phyloP scores from a whole-genome alignment of 1,284 basidiomycete species.

The Anthracocystis walkeri region DNA sequence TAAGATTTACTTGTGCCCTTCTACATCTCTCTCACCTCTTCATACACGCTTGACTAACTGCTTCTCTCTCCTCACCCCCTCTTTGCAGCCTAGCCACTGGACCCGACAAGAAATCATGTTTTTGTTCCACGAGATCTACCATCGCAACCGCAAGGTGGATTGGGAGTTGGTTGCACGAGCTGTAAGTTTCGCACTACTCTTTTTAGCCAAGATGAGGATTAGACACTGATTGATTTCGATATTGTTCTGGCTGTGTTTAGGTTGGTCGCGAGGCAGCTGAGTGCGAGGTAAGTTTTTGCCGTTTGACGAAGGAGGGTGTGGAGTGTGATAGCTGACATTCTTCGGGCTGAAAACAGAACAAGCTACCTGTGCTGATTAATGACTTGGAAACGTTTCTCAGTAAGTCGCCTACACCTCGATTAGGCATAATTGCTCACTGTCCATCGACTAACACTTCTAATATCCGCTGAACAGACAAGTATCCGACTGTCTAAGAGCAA shows the following conservation, averaged over 20 bases:
- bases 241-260: conserved; percentile 1
- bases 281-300: conserved; percentile 23
- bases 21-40: too few relatives aligned
- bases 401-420: not conserved
- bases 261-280: conserved; percentile 21
- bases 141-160: conserved; percentile 6
- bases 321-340: not conserved
- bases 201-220: not conserved
- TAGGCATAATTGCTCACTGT: too few relatives aligned
- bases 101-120: conserved; percentile 26
- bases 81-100: conserved; percentile 1
- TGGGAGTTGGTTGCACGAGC: conserved; percentile 16
- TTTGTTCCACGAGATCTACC: conserved; percentile 21
- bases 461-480: not conserved
- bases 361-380: conserved; percentile 6
- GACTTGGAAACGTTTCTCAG: conserved; percentile 20
- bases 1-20: too few relatives aligned
- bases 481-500: not conserved
- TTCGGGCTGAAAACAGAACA: conserved; percentile 8
- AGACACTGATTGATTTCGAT: not conserved
- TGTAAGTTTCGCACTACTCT: conserved; percentile 2
- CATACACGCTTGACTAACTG: not conserved
- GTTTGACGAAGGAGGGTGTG: not conserved
- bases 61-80: not conserved
- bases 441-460: not conserved